Evolutionary conservation across 768 basidiomycete species (phyloP).

Genomic region (Termitomyces heimii): DNA sequence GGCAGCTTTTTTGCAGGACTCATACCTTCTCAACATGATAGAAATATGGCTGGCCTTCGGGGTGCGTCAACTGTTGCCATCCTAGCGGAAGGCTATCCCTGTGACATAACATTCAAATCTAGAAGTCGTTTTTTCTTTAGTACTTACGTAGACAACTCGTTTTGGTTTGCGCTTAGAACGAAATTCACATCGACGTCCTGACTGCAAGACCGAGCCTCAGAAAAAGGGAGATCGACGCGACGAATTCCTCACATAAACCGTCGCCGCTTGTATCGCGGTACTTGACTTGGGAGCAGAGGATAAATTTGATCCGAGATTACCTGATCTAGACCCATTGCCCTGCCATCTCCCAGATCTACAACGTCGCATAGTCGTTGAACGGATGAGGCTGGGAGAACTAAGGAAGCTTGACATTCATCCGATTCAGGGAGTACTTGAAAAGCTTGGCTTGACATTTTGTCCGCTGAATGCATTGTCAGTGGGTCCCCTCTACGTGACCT

Average conservation of each 20-base stretch:
- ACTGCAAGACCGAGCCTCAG: neutral
- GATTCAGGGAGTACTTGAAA: neutral
- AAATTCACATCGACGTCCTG: neutral
- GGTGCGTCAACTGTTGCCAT: conserved; percentile 10
- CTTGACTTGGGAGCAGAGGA: neutral
- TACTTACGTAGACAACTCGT: conserved; percentile 2
- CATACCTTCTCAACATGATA: conserved; percentile 3
- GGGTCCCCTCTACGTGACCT: neutral
- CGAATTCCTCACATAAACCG: neutral
- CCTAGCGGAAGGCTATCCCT: conserved; percentile 4
- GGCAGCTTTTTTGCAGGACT: neutral
- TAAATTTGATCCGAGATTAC: neutral
- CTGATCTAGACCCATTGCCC: neutral
- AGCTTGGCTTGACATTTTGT: conserved; percentile 1
- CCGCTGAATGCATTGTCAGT: neutral
- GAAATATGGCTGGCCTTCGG: conserved; percentile 12
- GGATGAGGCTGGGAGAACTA: neutral
- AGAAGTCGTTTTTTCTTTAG: neutral
- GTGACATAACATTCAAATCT: neutral
- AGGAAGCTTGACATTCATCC: neutral
- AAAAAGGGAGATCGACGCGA: neutral
- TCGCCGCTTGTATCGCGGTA: neutral
- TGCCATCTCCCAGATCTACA: neutral
- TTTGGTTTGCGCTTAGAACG: neutral
- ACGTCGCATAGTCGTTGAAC: neutral